These are phyloP conservation scores for Gossypium herbaceum DNA, from an alignment of 345 rosid species.

Conservation along the genomic window DNA sequence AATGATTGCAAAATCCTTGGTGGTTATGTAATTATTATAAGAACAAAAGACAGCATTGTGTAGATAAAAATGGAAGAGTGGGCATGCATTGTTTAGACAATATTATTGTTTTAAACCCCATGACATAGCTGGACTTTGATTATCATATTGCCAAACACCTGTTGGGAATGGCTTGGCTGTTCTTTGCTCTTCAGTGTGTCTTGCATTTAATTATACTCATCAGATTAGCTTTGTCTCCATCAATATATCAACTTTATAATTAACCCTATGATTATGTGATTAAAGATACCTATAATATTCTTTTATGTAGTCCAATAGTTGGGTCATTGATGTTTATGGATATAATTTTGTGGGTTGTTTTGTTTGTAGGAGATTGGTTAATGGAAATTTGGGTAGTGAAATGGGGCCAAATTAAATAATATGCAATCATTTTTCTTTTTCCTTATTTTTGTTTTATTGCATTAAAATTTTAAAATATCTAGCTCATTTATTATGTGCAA, in stretches of 20 bases:
- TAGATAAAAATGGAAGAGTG: background rate
- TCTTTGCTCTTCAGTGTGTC: background rate
- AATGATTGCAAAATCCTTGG: conserved; percentile 8
- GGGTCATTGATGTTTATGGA: background rate
- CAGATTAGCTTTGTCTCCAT: background rate
- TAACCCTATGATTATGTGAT: background rate
- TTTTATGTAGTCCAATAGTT: background rate
- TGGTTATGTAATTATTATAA: background rate
- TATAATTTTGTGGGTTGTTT: background rate
- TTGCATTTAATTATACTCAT: background rate
- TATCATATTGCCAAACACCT: background rate
- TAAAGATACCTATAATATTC: background rate
- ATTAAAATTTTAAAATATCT: background rate
- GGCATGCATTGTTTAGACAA: background rate
- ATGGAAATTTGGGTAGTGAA: too few species aligned
- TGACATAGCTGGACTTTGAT: background rate
- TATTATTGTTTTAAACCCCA: background rate
- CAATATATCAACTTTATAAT: background rate
- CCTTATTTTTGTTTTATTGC: background rate
- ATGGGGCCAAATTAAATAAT: background rate
- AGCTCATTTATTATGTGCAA: background rate
- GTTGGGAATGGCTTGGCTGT: background rate
- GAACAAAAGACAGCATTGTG: conserved; percentile 4
- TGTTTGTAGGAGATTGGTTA: background rate
- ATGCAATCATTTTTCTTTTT: background rate